Evolutionary conservation across 2,329 filamentous ascomycete species (phyloP).

Genomic region (Colletotrichum spaethianum): DNA sequence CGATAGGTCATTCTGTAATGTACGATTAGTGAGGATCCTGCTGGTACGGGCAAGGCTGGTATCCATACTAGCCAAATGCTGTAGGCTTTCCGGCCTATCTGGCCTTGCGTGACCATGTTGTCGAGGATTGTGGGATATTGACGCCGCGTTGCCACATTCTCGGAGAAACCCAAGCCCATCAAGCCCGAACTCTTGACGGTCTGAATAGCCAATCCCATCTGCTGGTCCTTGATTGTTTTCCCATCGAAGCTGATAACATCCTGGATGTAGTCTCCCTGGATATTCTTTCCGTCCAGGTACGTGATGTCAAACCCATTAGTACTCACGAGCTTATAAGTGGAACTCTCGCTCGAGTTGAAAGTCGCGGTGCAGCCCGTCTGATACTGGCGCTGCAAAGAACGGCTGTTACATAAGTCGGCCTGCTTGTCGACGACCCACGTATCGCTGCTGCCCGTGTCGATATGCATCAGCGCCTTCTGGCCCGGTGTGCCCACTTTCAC

Average conservation of each 20-base stretch:
- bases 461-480: constrained; percentile 69
- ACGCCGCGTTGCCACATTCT: constrained; percentile 60
- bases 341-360: constrained; percentile 60
- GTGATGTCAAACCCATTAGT: constrained; percentile 68
- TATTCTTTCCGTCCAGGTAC: constrained; percentile 71
- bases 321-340: constrained; percentile 61
- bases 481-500: constrained; percentile 73
- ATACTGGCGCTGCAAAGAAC: constrained; percentile 12
- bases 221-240: constrained; percentile 61
- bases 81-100: constrained; percentile 76
- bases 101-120: constrained; percentile 72
- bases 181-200: constrained; percentile 68
- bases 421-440: constrained; percentile 66
- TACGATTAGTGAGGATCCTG: constrained; percentile 50
- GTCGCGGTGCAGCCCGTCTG: constrained; percentile 46
- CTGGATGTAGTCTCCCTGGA: constrained; percentile 69
- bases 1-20: constrained; percentile 54
- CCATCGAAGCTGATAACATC: constrained; percentile 69
- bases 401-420: constrained; percentile 34
- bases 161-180: constrained; percentile 71
- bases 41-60: not conserved
- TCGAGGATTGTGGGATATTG: constrained; percentile 74
- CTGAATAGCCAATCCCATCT: constrained; percentile 68
- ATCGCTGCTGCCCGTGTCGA: constrained; percentile 80
- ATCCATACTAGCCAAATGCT: constrained; percentile 72